Conservation (phyloP, 257 asterid species). For the Petunia secreta region DNA sequence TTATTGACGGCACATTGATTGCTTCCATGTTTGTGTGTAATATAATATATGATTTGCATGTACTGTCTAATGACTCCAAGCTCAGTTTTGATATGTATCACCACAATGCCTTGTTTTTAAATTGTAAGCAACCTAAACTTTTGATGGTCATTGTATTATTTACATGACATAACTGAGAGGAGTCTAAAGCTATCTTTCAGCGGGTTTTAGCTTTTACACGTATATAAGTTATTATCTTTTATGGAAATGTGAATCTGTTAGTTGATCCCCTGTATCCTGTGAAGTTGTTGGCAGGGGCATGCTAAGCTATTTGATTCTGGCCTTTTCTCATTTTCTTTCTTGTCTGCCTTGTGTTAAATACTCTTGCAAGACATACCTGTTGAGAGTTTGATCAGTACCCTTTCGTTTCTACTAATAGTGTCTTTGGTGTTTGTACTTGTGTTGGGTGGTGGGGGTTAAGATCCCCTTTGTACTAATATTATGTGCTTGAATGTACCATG, state of each 20-base stretch:
- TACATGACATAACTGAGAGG: not conserved
- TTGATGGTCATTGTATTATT: slow-evolving; percentile 11
- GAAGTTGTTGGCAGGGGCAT: not conserved
- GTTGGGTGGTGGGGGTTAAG: not conserved
- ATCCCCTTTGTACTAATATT: slow-evolving; percentile 1
- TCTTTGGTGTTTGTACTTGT: not conserved
- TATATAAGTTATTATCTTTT: not conserved
- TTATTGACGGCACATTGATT: slow-evolving; percentile 3
- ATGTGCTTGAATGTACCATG: not conserved
- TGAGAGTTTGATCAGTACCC: not conserved
- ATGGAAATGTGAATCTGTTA: not conserved
- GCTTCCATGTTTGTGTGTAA: not conserved
- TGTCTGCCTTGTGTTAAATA: not conserved
- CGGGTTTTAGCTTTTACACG: not conserved
- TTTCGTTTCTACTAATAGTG: slow-evolving; percentile 1
- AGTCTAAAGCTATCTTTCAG: not conserved
- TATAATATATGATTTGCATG: not conserved
- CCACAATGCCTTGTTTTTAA: not conserved
- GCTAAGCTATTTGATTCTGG: slow-evolving; percentile 1
- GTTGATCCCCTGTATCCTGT: not conserved
- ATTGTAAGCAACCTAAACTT: not conserved
- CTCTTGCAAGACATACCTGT: slow-evolving; percentile 16
- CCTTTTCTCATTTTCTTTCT: not conserved
- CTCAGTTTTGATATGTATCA: slow-evolving; percentile 12
- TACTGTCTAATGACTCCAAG: not conserved